Base-by-base conservation (phyloP, 2,329 filamentous ascomycete genomes). In the Biscogniauxia sp. region DNA sequence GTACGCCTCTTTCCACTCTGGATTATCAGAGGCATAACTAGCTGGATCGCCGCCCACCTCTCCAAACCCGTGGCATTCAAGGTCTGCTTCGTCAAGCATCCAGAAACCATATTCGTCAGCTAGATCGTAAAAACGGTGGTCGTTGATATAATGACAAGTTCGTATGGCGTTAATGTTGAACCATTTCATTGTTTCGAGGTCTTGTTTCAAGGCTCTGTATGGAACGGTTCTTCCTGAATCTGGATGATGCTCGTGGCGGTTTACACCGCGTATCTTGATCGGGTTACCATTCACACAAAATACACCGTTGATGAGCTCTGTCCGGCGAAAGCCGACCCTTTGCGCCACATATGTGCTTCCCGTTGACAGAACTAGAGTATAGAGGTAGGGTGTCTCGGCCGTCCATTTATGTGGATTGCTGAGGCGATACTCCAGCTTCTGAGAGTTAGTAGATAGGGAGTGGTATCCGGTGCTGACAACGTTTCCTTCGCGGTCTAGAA, bases 101-200 rank as follows among this genome's bases (percentile, higher is more conserved):
- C 84, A 89, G 25, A 90, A 78, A 0, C 87, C 87, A 15, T 89
- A 75, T 63, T 88, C 82, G 57, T 89, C 85, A 0, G 84, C 81
- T 0, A 89, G 75, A 32, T 87, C 84, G 61, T 88, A 88, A 0
- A 90, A 70, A 8, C 80, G 75, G 1, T 81, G 78, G 60, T 89
- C 84, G 28, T 85, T 87, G 9, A 85, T 82, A 54, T 92, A 86
- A 69, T 92, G 89, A 0, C 82, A 88, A 0, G 85, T 88, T 1
- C 89, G 84, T 9, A 92, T 81, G 1, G 88, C 85, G 63, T 92
- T 92, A 70, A 92, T 83, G 64, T 90, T 89, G 73, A 88, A 82
- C 1, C 75, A 76, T 70, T 90, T 91, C 88, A 91, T 91, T 3
- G 82, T 75, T 2, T 87, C 63, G 2, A 91, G 77, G 63, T 91